Evolutionary conservation across 176 grass and related monocot species (phyloP), one percentile per base, ranked within the genome.

Genomic region (bread wheat (Triticum aestivum)): DNA sequence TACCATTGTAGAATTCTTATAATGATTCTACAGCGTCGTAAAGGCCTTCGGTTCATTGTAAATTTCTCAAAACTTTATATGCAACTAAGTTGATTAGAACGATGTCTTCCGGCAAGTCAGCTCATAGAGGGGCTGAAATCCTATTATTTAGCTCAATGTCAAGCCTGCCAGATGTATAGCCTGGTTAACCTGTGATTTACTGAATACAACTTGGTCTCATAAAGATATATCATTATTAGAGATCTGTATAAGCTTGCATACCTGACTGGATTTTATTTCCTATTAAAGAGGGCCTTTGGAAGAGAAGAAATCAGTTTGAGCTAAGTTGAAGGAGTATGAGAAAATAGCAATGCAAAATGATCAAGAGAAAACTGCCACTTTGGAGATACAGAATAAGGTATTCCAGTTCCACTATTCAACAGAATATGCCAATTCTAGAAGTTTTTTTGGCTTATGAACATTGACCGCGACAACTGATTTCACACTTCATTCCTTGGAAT

Each of bases 371-470:
- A 41, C 38, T 41, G 38, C 38, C 38, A 41, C 38, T 41, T 41
- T 8, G 8, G 38, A 41, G 38, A 9, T 87, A 59, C 93, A 83
- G 63, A 89, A 68, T 52, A 90, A 93, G 95, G 95, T 95, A 92
- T 61, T 39, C 14, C 54, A 72, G 30, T 87, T 67, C 59, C 12
- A 52, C 20, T 78, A 68, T 78, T 77, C 24, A 32, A 75, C 49
- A 26, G 5, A 83, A 20, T 30, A 79, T 9, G 10, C 12, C 18
- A 73, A 51, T 87, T 52, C 38, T 41, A 41, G 38, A 41, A 41
- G 38, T 7, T 41, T 7, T 41, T 6, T 41, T 35, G 5, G 38
- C 38, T 41, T 41, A 41, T 41, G 38, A 41, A 41, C 38, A 39
- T 39, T 39, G 38, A 9, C 7, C 38, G 38, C 30, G 77, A 34